Evolutionary conservation across 202 grass and related monocot genomes (phyloP).

Genomic region (Setaria italica): DNA sequence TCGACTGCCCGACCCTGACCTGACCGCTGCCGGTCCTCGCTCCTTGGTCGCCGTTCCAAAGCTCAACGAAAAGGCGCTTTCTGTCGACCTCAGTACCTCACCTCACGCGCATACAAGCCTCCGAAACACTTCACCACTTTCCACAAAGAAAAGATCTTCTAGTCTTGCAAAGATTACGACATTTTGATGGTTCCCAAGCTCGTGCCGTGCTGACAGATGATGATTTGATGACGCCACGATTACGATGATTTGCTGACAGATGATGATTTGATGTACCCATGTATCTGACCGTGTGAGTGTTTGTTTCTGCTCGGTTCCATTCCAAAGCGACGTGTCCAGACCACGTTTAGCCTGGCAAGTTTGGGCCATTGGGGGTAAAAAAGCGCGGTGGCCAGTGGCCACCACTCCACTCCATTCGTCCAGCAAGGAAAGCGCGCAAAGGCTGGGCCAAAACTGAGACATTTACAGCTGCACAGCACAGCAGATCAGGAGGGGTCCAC

Average conservation of each 20-base stretch:
- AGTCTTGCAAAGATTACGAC: not conserved
- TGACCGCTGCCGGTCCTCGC: too few species aligned
- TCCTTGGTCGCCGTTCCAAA: constrained; percentile 3
- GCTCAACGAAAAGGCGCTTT: not conserved
- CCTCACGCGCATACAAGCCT: constrained; percentile 14
- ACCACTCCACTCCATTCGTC: not conserved
- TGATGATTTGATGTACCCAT: too few species aligned
- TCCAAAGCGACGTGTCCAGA: not conserved
- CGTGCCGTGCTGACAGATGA: too few species aligned
- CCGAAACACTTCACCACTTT: too few species aligned
- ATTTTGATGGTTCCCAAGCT: too few species aligned
- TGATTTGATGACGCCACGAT: not conserved
- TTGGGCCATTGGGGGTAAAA: not conserved
- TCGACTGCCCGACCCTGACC: too few species aligned
- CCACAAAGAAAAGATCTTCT: not conserved
- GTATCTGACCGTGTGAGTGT: too few species aligned
- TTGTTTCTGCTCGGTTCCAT: too few species aligned
- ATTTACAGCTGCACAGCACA: constrained; percentile 11
- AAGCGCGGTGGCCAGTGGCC: not conserved
- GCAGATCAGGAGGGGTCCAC: not conserved
- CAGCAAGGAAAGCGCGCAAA: not conserved
- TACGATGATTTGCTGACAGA: not conserved
- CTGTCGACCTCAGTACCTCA: not conserved
- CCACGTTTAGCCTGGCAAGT: not conserved
- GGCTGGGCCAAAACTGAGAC: not conserved